Percentiles rank a stretch among this genome's conserved stretches.
Conservation (phyloP, 352 stramenopile genomes). For the Saprolegnia parasitica region DNA sequence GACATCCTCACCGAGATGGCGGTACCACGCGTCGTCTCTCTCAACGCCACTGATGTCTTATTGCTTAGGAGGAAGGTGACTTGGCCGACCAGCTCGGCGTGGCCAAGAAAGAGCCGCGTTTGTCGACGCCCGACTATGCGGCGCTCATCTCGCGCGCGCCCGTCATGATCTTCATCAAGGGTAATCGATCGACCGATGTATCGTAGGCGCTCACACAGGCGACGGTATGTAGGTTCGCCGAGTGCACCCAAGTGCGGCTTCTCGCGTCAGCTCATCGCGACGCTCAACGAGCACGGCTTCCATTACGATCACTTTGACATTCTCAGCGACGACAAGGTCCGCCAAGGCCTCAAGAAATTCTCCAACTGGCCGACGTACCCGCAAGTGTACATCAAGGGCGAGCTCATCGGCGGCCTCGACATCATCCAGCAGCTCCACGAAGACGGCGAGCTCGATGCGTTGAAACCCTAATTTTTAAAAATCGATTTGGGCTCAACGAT, state of each 20-base stretch:
- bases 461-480: constrained; percentile 45
- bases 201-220: no score
- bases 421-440: constrained; percentile 96
- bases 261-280: constrained; percentile 90
- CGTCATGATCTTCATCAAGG: constrained; percentile 99
- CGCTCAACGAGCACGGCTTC: constrained; percentile 88
- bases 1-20: constrained; percentile 95
- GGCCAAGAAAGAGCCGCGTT: constrained; percentile 83
- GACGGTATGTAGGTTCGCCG: constrained; percentile 49
- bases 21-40: constrained; percentile 30
- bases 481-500: not conserved
- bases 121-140: constrained; percentile 53
- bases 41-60: not conserved
- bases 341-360: constrained; percentile 96
- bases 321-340: constrained; percentile 93
- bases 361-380: constrained; percentile 98
- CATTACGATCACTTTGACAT: constrained; percentile 97
- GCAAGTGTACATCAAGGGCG: constrained; percentile 96
- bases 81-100: constrained; percentile 87
- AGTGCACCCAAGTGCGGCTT: constrained; percentile 94
- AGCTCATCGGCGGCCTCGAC: constrained; percentile 97
- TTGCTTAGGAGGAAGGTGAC: constrained; percentile 65
- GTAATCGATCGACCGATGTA: constrained; percentile 31
- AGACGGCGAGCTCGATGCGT: constrained; percentile 69
- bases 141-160: constrained; percentile 85